Evolutionary conservation across 2,329 filamentous ascomycete genomes (phyloP), one percentile per base, ranked within the genome.

Genomic region (Talaromyces sp.): DNA sequence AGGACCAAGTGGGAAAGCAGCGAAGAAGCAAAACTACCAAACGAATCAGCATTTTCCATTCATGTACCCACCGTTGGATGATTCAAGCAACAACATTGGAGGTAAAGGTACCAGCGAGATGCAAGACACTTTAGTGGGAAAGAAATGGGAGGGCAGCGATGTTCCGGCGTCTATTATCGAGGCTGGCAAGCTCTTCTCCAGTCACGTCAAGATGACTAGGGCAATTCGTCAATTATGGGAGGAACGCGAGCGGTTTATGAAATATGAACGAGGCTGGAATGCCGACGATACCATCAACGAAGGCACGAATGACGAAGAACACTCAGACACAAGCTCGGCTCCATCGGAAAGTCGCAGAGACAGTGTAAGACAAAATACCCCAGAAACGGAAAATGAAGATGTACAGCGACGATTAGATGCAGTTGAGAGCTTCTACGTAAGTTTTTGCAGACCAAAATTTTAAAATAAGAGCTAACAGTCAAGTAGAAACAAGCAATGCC

Each of bases 31-130:
- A 73, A 99, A 98, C 71, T 99, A 99, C 73, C 95, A 99, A 77
- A 99, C 95, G 0, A 99, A 99, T 73, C 95, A 99, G 72, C 95
- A 97, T 74, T 98, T 99, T 69, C 95, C 95, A 0, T 98, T 99
- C 74, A 88, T 99, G 80, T 99, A 99, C 71, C 95, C 95, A 1
- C 95, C 95, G 1, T 82, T 97, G 19, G 94, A 97, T 77, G 89
- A 89, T 67, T 89, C 88, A 27, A 97, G 93, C 78, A 97, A 96
- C 74, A 91, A 90, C 70, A 89, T 94, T 43, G 94, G 95, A 60
- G 94, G 94, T 0, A 97, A 96, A 74, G 93, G 93, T 13, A 86
- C 85, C 22, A 91, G 93, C 6, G 90, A 91, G 49, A 79, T 93
- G 52, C 92, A 97, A 74, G 90, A 94, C 70, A 78, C 86, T 19